Conservation (phyloP, 1,284 basidiomycete genomes). For the Cryptococcus hybrid region DNA sequence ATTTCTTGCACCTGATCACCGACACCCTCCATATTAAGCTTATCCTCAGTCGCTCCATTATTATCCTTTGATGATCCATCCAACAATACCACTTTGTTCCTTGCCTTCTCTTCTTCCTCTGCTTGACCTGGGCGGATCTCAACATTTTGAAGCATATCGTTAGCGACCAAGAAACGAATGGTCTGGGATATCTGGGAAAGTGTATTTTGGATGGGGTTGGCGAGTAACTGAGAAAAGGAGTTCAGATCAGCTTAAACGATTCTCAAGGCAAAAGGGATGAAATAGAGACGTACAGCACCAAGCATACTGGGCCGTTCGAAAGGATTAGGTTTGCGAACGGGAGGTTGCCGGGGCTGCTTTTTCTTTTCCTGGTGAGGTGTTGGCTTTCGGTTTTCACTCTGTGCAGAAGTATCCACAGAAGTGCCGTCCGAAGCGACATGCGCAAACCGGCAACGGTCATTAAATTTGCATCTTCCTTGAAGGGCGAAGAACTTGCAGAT, state of each 20-base stretch:
- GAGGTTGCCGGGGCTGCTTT: constrained; percentile 56
- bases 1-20: too few relatives aligned
- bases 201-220: constrained; percentile 84
- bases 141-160: constrained; percentile 80
- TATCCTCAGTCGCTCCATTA: too few relatives aligned
- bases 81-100: constrained; percentile 20
- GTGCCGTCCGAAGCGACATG: constrained; percentile 17
- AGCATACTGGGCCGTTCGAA: constrained; percentile 69
- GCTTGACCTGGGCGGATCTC: constrained; percentile 80
- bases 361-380: constrained; percentile 1
- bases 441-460: constrained; percentile 33
- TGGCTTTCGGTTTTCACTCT: background rate
- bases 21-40: too few relatives aligned
- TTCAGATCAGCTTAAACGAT: background rate
- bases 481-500: constrained; percentile 40
- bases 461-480: constrained; percentile 37
- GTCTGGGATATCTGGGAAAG: constrained; percentile 91
- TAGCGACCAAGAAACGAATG: constrained; percentile 87
- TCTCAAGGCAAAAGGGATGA: background rate
- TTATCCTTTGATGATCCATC: background rate
- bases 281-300: constrained; percentile 61
- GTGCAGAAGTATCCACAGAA: background rate
- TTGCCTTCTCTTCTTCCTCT: constrained; percentile 54
- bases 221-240: constrained; percentile 51
- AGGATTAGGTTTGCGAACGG: constrained; percentile 60